Evolutionary conservation across 1,284 basidiomycete species (phyloP).

Genomic region (Irpex lacteus): DNA sequence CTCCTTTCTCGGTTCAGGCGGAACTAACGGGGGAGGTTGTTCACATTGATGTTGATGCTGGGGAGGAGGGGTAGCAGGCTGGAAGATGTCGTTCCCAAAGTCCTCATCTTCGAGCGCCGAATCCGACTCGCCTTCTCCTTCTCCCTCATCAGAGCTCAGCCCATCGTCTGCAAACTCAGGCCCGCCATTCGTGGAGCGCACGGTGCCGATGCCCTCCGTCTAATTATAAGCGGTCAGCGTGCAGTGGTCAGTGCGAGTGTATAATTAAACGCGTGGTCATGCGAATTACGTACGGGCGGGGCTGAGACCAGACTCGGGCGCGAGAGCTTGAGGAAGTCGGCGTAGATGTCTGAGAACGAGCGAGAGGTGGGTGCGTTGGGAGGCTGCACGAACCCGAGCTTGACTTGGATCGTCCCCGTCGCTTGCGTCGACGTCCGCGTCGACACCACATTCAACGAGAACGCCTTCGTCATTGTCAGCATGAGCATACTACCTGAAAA

Average conservation of each 20-base stretch:
- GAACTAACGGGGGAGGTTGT: background rate
- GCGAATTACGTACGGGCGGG: conserved; percentile 64
- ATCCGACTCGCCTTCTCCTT: conserved; percentile 38
- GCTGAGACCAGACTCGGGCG: conserved; percentile 70
- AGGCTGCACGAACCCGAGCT: conserved; percentile 71
- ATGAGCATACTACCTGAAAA: background rate
- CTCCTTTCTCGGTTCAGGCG: background rate
- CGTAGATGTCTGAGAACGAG: conserved; percentile 58
- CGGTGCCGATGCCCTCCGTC: conserved; percentile 88
- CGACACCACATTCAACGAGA: conserved; percentile 47
- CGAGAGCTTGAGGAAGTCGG: conserved; percentile 62
- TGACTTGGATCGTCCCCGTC: conserved; percentile 66
- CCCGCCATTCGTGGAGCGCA: conserved; percentile 61
- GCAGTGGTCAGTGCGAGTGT: background rate
- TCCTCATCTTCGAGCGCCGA: conserved; percentile 34
- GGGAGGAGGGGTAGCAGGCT: background rate
- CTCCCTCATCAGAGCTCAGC: conserved; percentile 49
- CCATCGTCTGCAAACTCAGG: conserved; percentile 76
- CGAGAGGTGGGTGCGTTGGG: conserved; percentile 36
- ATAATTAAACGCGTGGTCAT: background rate
- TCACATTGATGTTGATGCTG: no score
- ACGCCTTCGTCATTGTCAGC: conserved; percentile 9
- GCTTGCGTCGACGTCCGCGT: conserved; percentile 59
- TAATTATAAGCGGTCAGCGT: conserved; percentile 28
- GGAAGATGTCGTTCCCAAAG: conserved; percentile 19